These are phyloP conservation scores for Podospora anserina DNA, from an alignment of 495 filamentous ascomycete genomes.

Conservation along the genomic window DNA sequence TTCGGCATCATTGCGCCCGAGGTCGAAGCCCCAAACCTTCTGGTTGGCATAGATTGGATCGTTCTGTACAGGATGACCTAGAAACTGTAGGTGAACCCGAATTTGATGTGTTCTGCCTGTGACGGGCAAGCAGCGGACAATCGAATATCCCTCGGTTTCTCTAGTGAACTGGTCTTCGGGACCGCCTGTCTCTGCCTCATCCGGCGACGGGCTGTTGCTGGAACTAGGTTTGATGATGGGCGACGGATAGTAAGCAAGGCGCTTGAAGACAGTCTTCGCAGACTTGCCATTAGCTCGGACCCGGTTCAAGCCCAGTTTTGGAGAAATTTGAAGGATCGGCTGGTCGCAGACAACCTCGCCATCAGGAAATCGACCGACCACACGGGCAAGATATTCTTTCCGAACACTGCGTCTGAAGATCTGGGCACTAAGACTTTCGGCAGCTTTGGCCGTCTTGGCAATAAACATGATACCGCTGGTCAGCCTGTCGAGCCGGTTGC, in stretches of 20 bases:
- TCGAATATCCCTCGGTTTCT: conserved; percentile 71
- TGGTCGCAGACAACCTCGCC: conserved; percentile 82
- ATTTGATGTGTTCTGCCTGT: conserved; percentile 95
- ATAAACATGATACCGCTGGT: conserved; percentile 98
- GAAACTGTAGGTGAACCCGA: conserved; percentile 87
- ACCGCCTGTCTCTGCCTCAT: too few species aligned
- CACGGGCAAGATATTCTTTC: conserved; percentile 92
- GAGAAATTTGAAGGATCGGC: conserved; percentile 89
- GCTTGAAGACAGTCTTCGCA: conserved; percentile 84
- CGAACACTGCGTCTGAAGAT: conserved; percentile 72
- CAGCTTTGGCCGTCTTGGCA: conserved; percentile 75
- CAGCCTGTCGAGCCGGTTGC: conserved; percentile 88
- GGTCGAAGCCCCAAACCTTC: conserved; percentile 76
- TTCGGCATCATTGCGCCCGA: conserved; percentile 68
- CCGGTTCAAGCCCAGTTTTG: conserved; percentile 89
- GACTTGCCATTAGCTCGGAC: conserved; percentile 89
- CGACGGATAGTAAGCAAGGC: conserved; percentile 80
- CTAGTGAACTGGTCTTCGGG: conserved; percentile 9
- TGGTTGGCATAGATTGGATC: conserved; percentile 97
- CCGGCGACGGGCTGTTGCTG: neutral
- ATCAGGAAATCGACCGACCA: conserved; percentile 85
- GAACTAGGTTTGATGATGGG: neutral
- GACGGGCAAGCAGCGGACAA: conserved; percentile 88
- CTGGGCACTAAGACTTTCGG: conserved; percentile 68
- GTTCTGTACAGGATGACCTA: conserved; percentile 93